Base-by-base conservation (phyloP, 306 rosid genomes). In the Trifolium dubium region DNA sequence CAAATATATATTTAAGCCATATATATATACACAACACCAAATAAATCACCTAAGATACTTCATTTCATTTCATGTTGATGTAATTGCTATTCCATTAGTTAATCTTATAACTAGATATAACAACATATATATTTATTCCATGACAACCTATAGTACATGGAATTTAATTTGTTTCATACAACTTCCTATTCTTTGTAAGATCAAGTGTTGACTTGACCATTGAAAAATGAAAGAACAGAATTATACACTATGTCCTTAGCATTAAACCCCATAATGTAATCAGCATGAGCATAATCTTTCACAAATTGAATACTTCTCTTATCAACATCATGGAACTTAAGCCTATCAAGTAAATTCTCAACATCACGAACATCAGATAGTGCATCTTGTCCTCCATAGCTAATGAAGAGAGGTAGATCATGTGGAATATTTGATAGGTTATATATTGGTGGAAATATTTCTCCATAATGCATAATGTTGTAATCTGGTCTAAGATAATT, bases 371-470 rank as follows among this genome's bases (percentile, higher is more conserved):
- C 74, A 79, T 94, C 96, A 0, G 99, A 86, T 34, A 94, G 89
- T 0, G 96, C 96, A 54, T 94, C 99, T 34, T 35, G 65, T 29
- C 95, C 96, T 0, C 99, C 97, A 47, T 89, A 87, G 89, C 93
- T 92, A n/a, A 94, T 62, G 87, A 92, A 92, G 19, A 94, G 77
- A 58, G 99, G 92, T 23, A 94, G 83, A 56, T 92, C 69, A 6
- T 32, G 82, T 3, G 99, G 95, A 62, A 92, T 92, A 76, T 87
- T 91, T 18, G 97, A 90, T 34, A 94, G 88, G 88, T 92, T 87
- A 39, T 94, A 92, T 18, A 69, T 17, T 5, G 99, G 99, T 39
- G 99, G 95, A 1, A 3, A 9, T 31, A 28, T 5, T 17, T 84
- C 67, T 51, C 97, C 95, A 35, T 92, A 94, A 51, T 87, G 97